These are phyloP conservation scores for Paralagenidium karlingii DNA, from an alignment of 352 stramenopile species.

Conservation along the genomic window DNA sequence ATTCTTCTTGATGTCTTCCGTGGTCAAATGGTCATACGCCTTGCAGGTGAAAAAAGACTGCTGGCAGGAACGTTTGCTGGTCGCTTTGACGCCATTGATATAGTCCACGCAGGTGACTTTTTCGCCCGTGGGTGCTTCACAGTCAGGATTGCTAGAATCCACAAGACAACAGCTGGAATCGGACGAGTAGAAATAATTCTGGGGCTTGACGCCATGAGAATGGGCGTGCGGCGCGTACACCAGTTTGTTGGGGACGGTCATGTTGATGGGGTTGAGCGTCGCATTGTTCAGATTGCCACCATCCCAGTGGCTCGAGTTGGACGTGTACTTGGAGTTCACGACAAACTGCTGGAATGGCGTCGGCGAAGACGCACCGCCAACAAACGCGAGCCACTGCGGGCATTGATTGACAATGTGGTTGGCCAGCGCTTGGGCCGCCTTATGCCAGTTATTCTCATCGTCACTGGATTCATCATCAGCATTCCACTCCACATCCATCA, in stretches of 20 bases:
- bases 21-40: constrained; percentile 23
- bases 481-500: constrained; percentile 52
- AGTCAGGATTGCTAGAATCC: no score
- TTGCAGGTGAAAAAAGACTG: constrained; percentile 23
- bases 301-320: constrained; percentile 72
- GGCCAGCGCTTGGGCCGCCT: constrained; percentile 48
- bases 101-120: constrained; percentile 43
- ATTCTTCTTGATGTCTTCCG: constrained; percentile 9
- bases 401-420: no score
- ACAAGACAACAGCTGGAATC: no score
- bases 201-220: constrained; percentile 62
- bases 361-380: constrained; percentile 37
- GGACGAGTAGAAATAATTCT: constrained; percentile 71
- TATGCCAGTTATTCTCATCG: constrained; percentile 50
- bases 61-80: constrained; percentile 21
- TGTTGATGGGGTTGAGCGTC: constrained; percentile 44
- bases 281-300: constrained; percentile 72
- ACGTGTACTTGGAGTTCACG: constrained; percentile 53
- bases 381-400: constrained; percentile 69
- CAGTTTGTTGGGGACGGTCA: constrained; percentile 52
- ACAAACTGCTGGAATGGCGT: constrained; percentile 32
- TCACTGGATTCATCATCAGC: constrained; percentile 40
- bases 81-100: constrained; percentile 16
- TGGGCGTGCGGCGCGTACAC: constrained; percentile 78
- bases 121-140: no score